Conservation (phyloP, 176 grass and related monocot genomes). For the Echinochloa phyllopogon region DNA sequence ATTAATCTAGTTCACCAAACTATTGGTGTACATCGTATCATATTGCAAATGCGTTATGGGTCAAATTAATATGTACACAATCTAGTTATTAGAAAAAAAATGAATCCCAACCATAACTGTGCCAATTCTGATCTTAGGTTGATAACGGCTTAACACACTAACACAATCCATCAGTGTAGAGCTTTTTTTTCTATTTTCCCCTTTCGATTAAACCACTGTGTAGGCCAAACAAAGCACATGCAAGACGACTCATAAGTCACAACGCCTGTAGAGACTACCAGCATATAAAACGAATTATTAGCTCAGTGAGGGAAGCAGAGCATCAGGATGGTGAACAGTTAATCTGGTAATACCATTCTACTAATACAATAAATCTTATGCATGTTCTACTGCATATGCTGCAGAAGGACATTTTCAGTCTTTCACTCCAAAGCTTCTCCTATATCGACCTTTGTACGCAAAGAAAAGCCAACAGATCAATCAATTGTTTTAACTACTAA, state of each 20-base stretch:
- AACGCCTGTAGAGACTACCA: neutral
- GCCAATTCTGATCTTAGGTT: neutral
- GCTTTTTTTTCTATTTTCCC: neutral
- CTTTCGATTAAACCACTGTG: neutral
- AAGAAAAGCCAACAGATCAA: neutral
- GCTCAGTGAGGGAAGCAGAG: neutral
- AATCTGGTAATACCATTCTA: neutral
- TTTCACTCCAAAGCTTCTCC: neutral
- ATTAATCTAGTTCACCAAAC: conserved; percentile 3
- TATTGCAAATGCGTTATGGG: neutral
- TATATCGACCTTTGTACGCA: neutral
- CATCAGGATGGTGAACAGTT: neutral
- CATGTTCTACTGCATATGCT: neutral
- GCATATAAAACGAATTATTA: neutral
- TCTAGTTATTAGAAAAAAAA: conserved; percentile 2
- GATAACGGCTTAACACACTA: neutral
- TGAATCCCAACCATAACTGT: neutral
- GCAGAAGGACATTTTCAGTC: neutral
- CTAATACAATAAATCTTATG: neutral
- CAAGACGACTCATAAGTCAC: neutral
- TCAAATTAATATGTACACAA: neutral
- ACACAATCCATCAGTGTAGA: neutral
- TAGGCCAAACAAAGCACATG: conserved; percentile 18
- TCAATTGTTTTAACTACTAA: neutral
- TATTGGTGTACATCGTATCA: conserved; percentile 9